phyloP scores from a whole-genome alignment of 495 filamentous ascomycete genomes.

The Penicillium simplicissimum region DNA sequence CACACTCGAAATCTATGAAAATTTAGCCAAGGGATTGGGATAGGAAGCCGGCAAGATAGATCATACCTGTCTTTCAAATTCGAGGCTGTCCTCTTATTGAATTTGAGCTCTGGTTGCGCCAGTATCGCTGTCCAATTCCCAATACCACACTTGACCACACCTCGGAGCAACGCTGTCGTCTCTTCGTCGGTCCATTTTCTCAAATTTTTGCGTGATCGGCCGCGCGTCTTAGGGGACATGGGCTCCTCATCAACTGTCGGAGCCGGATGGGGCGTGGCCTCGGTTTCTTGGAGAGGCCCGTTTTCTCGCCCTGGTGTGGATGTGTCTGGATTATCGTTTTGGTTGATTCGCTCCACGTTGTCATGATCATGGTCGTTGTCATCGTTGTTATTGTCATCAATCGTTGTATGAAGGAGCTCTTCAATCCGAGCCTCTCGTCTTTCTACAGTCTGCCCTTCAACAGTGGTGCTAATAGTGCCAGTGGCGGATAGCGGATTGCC shows the following conservation, averaged over 20 bases:
- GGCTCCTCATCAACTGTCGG: constrained; percentile 29
- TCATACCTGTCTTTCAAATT: constrained; percentile 79
- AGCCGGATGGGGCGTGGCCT: constrained; percentile 6
- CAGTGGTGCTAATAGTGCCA: constrained; percentile 14
- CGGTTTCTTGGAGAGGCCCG: neutral
- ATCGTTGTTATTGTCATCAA: constrained; percentile 27
- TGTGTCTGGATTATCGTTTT: constrained; percentile 6
- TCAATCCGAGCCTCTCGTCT: constrained; percentile 40
- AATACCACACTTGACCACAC: constrained; percentile 78
- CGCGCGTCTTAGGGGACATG: constrained; percentile 43
- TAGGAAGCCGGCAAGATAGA: neutral
- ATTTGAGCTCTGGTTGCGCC: constrained; percentile 69
- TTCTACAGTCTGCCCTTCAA: constrained; percentile 35
- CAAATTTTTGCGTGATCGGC: constrained; percentile 48
- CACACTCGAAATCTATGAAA: constrained; percentile 65
- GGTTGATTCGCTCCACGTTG: constrained; percentile 12
- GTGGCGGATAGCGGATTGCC: constrained; percentile 23
- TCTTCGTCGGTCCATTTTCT: constrained; percentile 84
- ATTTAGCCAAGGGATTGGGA: neutral
- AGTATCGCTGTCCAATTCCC: constrained; percentile 87
- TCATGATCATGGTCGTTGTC: constrained; percentile 17
- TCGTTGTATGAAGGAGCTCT: constrained; percentile 38
- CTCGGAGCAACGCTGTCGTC: constrained; percentile 71
- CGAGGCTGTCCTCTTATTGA: constrained; percentile 72
- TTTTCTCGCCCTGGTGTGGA: constrained; percentile 9